Conservation (phyloP, 2,329 filamentous ascomycete species). For the Aspergillus oerlinghausenensis region DNA sequence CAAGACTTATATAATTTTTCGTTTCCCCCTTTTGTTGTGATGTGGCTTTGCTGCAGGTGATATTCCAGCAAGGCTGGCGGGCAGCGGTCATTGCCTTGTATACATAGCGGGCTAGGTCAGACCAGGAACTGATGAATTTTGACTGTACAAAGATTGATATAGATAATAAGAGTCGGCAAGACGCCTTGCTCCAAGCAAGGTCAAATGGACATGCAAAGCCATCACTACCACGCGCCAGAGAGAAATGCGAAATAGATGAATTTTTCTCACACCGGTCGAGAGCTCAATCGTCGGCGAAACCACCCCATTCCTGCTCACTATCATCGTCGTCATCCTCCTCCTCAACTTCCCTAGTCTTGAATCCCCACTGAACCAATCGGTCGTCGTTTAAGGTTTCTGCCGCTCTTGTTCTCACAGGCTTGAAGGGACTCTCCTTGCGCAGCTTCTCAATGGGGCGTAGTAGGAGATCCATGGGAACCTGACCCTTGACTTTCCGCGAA, state of each 20-base stretch:
- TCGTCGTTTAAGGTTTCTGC: constrained; percentile 69
- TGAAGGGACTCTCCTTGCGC: constrained; percentile 56
- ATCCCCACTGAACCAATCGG: constrained; percentile 61
- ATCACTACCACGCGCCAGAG: constrained; percentile 4
- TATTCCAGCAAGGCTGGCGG: not conserved
- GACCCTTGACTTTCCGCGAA: constrained; percentile 30
- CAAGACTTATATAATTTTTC: constrained; percentile 18
- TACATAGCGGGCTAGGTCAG: not conserved
- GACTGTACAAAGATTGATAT: not conserved
- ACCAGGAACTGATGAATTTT: not conserved
- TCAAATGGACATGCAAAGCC: not conserved
- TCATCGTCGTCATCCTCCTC: constrained; percentile 37
- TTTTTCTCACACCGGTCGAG: not conserved
- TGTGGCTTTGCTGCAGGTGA: not conserved
- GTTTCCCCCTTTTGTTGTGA: constrained; percentile 1
- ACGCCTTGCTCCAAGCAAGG: not conserved
- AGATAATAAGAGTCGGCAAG: not conserved
- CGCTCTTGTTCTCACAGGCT: constrained; percentile 66
- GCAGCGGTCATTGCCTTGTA: not conserved
- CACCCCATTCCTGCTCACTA: constrained; percentile 61
- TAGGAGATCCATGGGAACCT: constrained; percentile 38
- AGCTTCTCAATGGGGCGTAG: constrained; percentile 43
- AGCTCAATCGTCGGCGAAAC: constrained; percentile 54
- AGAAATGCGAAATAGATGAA: constrained; percentile 9
- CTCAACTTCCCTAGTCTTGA: constrained; percentile 37